These are phyloP conservation scores for Phytophthora citrophthora DNA, from an alignment of 352 stramenopile genomes.

Conservation along the genomic window DNA sequence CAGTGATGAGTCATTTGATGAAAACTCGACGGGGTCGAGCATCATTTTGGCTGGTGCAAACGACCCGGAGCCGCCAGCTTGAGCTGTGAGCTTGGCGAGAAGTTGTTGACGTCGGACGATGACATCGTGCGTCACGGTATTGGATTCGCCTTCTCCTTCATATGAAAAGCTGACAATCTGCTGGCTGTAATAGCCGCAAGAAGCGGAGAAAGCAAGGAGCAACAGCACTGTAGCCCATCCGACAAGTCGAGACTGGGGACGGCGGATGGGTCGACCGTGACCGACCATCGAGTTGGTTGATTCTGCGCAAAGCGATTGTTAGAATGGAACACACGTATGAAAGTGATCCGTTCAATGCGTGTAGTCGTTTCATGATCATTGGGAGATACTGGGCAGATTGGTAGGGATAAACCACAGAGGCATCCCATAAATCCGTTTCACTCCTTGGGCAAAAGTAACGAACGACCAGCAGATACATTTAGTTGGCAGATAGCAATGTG, in stretches of 20 bases:
- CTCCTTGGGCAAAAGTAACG: background rate
- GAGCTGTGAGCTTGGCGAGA: slow-evolving; percentile 24
- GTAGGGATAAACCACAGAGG: background rate
- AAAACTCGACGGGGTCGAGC: slow-evolving; percentile 1
- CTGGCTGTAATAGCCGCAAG: slow-evolving; percentile 36
- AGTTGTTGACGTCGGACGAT: slow-evolving; percentile 30
- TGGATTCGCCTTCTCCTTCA: slow-evolving; percentile 11
- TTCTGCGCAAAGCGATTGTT: background rate
- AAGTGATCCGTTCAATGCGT: background rate
- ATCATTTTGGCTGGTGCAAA: slow-evolving; percentile 10
- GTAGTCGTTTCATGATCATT: slow-evolving; percentile 10
- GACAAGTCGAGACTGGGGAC: slow-evolving; percentile 15
- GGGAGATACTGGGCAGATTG: background rate
- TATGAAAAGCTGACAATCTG: slow-evolving; percentile 19
- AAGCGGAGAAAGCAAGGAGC: slow-evolving; percentile 23
- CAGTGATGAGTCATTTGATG: slow-evolving; percentile 1
- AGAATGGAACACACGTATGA: background rate
- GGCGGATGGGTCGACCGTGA: slow-evolving; percentile 1
- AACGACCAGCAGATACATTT: background rate
- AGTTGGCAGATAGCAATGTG: too few species aligned
- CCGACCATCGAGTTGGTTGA: slow-evolving; percentile 21
- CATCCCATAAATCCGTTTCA: background rate
- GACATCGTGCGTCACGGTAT: slow-evolving; percentile 26
- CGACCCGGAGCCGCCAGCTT: slow-evolving; percentile 17
- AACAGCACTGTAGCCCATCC: slow-evolving; percentile 31